A percentile compares a stretch with the other conserved stretches of the same genome.
These are phyloP conservation scores for Calonectria pteridis DNA, from an alignment of 2,329 filamentous ascomycete species.

Conservation along the genomic window DNA sequence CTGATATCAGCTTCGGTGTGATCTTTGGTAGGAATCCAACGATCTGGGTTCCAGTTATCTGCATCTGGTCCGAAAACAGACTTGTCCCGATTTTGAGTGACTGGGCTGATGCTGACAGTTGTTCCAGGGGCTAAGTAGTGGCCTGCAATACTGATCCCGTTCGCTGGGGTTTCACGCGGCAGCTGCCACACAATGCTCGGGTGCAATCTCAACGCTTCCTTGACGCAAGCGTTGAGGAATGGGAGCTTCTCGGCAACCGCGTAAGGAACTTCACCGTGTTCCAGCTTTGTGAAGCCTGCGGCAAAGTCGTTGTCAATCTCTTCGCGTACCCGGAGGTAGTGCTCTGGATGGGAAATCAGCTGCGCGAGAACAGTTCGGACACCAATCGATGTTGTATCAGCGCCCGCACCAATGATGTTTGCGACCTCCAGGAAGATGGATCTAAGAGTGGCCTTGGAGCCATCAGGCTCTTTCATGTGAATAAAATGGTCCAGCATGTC, in stretches of 20 bases:
- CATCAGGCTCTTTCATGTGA: background rate
- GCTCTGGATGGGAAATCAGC: background rate
- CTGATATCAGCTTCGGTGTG: background rate
- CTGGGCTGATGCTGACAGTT: background rate
- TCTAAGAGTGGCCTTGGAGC: background rate
- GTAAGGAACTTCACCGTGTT: background rate
- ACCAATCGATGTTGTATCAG: background rate
- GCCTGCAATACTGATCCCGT: background rate
- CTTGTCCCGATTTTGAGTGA: background rate
- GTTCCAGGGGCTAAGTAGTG: background rate
- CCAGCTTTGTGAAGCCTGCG: background rate
- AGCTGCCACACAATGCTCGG: conserved; percentile 3
- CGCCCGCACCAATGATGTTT: background rate
- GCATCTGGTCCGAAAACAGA: background rate
- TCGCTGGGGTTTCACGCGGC: background rate
- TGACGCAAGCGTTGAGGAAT: background rate
- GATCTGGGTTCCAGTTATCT: background rate
- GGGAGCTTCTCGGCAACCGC: background rate
- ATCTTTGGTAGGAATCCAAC: background rate
- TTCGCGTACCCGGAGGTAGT: background rate
- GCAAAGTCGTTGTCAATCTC: background rate
- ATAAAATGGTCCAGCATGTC: conserved; percentile 5
- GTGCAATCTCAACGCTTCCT: background rate
- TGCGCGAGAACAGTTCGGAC: background rate
- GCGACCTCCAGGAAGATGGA: background rate